Conservation (phyloP, 495 filamentous ascomycete genomes). For the Neurospora africana region DNA sequence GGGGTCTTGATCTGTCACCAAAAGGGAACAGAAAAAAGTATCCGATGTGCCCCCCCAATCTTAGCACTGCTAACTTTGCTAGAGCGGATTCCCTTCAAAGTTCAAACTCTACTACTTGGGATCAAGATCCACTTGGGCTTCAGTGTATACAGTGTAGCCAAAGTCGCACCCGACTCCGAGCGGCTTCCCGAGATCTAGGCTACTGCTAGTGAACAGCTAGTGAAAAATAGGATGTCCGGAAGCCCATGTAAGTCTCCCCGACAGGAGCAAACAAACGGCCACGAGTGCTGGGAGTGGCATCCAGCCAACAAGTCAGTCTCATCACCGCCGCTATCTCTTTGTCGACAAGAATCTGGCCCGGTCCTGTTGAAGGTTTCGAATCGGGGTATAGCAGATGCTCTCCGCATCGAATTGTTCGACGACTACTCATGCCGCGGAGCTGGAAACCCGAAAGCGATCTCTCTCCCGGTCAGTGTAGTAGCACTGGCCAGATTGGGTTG, state of each 20-base stretch:
- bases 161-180: neutral
- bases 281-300: neutral
- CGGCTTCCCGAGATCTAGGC: neutral
- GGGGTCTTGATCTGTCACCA: neutral
- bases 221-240: neutral
- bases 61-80: neutral
- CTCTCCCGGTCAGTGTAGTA: neutral
- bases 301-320: neutral
- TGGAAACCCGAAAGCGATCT: neutral
- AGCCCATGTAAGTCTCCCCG: neutral
- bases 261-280: neutral
- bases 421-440: neutral
- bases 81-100: neutral
- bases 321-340: neutral
- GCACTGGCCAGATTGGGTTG: neutral
- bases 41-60: neutral
- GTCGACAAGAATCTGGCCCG: neutral
- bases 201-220: neutral
- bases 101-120: neutral
- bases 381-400: neutral
- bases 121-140: neutral
- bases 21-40: neutral
- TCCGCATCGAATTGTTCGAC: neutral
- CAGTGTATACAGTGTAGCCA: neutral
- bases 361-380: neutral